Evolutionary conservation across 2,329 filamentous ascomycete species (phyloP).

Genomic region (Beauveria bassiana): DNA sequence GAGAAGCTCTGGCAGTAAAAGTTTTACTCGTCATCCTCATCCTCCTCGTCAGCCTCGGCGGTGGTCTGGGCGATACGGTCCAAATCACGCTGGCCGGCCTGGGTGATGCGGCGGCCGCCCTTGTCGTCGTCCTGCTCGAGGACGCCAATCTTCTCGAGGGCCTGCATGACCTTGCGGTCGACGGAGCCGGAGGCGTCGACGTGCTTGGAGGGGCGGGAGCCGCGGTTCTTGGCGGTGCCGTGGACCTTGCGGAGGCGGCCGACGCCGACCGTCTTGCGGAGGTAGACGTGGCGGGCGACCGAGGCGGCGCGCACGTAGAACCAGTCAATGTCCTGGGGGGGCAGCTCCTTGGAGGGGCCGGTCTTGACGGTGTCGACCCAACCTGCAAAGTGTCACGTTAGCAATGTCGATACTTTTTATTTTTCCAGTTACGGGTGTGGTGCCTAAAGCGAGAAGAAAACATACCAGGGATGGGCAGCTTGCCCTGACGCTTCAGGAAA

Average conservation of each 20-base stretch:
- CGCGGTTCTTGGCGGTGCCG: slow-evolving; percentile 96
- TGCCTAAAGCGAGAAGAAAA: slow-evolving; percentile 16
- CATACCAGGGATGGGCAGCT: slow-evolving; percentile 83
- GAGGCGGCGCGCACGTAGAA: slow-evolving; percentile 85
- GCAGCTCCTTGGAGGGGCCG: slow-evolving; percentile 90
- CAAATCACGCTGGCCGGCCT: slow-evolving; percentile 97
- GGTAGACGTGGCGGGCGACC: slow-evolving; percentile 96
- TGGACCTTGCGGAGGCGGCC: slow-evolving; percentile 95
- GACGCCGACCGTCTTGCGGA: slow-evolving; percentile 98
- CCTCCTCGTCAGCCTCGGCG: slow-evolving; percentile 62
- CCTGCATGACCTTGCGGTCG: slow-evolving; percentile 95
- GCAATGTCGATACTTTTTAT: background rate
- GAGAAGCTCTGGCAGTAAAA: background rate
- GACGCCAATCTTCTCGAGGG: slow-evolving; percentile 98
- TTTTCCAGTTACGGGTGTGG: no score
- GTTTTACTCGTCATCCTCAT: slow-evolving; percentile 56
- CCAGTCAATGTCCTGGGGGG: slow-evolving; percentile 98
- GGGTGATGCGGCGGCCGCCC: slow-evolving; percentile 96
- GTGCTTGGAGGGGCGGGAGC: slow-evolving; percentile 84
- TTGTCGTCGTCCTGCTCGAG: slow-evolving; percentile 97
- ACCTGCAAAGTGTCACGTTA: slow-evolving; percentile 42
- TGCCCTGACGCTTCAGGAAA: slow-evolving; percentile 92
- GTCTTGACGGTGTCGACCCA: slow-evolving; percentile 99
- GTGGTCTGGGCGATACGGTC: slow-evolving; percentile 87
- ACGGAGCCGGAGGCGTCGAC: slow-evolving; percentile 91